Percentiles rank a stretch among this genome's conserved stretches.
Conservation (phyloP, 2,329 filamentous ascomycete species). For the Sporothrix schenckii region DNA sequence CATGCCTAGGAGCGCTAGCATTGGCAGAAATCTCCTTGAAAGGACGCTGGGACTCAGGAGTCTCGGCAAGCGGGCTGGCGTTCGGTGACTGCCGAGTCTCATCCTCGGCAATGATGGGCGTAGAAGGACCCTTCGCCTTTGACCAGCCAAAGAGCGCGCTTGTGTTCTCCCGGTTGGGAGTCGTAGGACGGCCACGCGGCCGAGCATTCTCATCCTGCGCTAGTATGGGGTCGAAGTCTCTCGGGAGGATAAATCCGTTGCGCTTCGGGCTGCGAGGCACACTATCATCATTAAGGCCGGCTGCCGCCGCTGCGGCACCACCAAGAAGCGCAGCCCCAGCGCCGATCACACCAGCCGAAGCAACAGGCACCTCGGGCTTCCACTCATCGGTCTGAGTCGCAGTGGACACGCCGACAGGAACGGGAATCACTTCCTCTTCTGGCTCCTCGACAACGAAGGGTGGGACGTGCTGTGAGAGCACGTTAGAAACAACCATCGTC, state of each 20-base stretch:
- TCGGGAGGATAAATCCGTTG: constrained; percentile 60
- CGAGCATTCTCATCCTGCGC: constrained; percentile 4
- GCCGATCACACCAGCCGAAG: constrained; percentile 49
- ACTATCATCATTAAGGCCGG: constrained; percentile 41
- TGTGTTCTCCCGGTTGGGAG: constrained; percentile 48
- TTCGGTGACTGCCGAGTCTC: constrained; percentile 60
- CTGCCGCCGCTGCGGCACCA: constrained; percentile 41
- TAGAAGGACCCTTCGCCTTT: constrained; percentile 46
- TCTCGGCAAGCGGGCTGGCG: constrained; percentile 48
- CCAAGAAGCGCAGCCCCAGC: constrained; percentile 24
- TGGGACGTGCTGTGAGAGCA: constrained; percentile 31
- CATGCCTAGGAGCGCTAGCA: constrained; percentile 42
- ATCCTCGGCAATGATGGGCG: constrained; percentile 65
- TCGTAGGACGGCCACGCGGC: constrained; percentile 41
- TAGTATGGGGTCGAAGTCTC: constrained; percentile 43
- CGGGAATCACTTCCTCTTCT: constrained; percentile 5
- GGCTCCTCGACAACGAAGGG: constrained; percentile 29
- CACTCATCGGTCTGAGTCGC: constrained; percentile 35
- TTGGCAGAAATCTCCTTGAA: constrained; percentile 68
- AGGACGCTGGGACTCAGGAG: constrained; percentile 59
- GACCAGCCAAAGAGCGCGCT: constrained; percentile 51
- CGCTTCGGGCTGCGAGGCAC: constrained; percentile 53
- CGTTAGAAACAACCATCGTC: constrained; percentile 32
- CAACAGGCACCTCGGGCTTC: constrained; percentile 38
- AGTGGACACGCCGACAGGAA: constrained; percentile 14